Base-by-base conservation (phyloP, 2,329 filamentous ascomycete species). In the Pyricularia sp. region DNA sequence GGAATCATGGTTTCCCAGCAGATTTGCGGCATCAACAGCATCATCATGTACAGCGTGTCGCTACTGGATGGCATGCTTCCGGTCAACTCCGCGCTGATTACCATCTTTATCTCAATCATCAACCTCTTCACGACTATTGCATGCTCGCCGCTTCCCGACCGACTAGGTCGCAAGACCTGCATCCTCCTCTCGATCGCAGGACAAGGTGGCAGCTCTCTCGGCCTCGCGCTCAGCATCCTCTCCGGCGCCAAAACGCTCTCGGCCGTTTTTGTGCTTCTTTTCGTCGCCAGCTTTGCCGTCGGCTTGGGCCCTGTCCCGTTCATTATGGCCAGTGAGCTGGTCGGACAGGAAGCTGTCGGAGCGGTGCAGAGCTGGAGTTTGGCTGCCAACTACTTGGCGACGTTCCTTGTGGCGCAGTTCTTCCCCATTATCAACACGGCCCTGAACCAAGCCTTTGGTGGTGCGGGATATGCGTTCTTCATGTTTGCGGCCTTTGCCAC, bases 21-120 rank as follows among this genome's bases (percentile, higher is more conserved):
- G 74, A 81, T 97, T 49, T 93, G 90, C 66, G 93, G 91, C 61
- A 93, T 97, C 78, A 97, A 99, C 82, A 93, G 89, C 66, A 93
- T 97, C 72, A 89, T 97, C 76, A 97, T 99, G 93, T 99, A 99
- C 76, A 96, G 93, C 2, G 94, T 97, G 6, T 92, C 90, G 0
- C 85, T 99, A 1, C 83, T 99, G 16, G 86, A 89, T 35, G 86
- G 87, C 68, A 83, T 97, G 1, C 83, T 99, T 0, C 89, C 91
- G 3, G 85, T 91, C 61, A 91, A 87, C 67, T 93, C 93, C 0
- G 88, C 89, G 0, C 78, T 96, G 1, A 82, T 99, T 64, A 96
- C 93, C 65, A 93, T 97, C 66, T 78, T 90, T 65, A 92, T 97
- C 66, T 96, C 92, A 0, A 82, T 86, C 13, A 84, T 96, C 72